Conservation (phyloP, 805 yeast species). For the Lachancea kluyveri region DNA sequence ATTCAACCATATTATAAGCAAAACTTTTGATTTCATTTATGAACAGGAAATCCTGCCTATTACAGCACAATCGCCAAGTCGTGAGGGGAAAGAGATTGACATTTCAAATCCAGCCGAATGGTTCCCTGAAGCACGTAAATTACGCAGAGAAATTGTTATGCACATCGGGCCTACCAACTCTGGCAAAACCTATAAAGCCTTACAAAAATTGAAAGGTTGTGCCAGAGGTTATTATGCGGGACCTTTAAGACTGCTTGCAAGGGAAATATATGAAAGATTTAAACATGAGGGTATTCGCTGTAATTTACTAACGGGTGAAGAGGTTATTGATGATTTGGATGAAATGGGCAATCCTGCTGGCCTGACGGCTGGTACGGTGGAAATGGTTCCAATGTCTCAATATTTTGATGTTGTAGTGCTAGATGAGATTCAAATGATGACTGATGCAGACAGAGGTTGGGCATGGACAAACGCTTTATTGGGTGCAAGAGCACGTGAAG, state of each 20-base stretch:
- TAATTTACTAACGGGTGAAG: slow-evolving; percentile 94
- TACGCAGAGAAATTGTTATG: slow-evolving; percentile 75
- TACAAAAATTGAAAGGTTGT: slow-evolving; percentile 57
- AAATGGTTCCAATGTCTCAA: slow-evolving; percentile 71
- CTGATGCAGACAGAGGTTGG: slow-evolving; percentile 72
- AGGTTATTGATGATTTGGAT: slow-evolving; percentile 67
- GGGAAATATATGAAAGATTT: slow-evolving; percentile 85
- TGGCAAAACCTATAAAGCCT: slow-evolving; percentile 86
- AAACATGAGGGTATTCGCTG: slow-evolving; percentile 60
- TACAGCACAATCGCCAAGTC: slow-evolving; percentile 11
- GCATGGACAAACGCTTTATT: slow-evolving; percentile 92
- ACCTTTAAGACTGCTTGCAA: slow-evolving; percentile 81
- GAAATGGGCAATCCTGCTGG: slow-evolving; percentile 66
- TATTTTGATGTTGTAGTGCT: slow-evolving; percentile 82
- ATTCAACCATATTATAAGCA: slow-evolving; percentile 4
- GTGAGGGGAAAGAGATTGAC: slow-evolving; percentile 29
- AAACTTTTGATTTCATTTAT: slow-evolving; percentile 16
- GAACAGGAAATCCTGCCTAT: slow-evolving; percentile 22
- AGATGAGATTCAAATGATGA: slow-evolving; percentile 95
- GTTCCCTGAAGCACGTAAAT: slow-evolving; percentile 79
- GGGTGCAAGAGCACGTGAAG: slow-evolving; percentile 78
- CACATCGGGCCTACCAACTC: slow-evolving; percentile 98
- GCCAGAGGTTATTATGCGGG: slow-evolving; percentile 89
- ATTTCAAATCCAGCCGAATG: slow-evolving; percentile 62
- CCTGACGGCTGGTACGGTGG: slow-evolving; percentile 83